Conservation (phyloP, 495 filamentous ascomycete genomes). For the Aspergillus steynii region DNA sequence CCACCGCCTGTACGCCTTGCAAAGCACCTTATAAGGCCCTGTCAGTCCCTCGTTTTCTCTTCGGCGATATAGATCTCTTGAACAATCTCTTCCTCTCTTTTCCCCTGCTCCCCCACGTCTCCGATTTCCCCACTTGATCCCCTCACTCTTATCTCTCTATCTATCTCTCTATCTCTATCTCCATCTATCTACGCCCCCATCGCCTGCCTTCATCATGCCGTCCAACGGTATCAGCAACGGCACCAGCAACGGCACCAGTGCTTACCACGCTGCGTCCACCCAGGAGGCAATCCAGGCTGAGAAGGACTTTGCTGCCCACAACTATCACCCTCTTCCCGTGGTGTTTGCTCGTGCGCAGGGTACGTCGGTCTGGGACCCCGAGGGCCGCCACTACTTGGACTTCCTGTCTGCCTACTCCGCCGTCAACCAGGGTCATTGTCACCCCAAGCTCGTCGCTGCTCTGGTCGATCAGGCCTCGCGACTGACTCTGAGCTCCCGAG, state of each 20-base stretch:
- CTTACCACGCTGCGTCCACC: slow-evolving; percentile 82
- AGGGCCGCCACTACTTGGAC: slow-evolving; percentile 95
- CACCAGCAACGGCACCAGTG: slow-evolving; percentile 40
- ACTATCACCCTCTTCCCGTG: slow-evolving; percentile 96
- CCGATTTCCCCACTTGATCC: neutral
- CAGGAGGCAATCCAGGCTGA: slow-evolving; percentile 76
- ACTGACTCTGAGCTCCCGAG: slow-evolving; percentile 89
- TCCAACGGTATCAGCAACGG: slow-evolving; percentile 41
- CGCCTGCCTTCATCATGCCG: slow-evolving; percentile 33
- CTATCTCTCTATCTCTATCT: too few relatives aligned
- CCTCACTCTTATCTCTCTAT: neutral
- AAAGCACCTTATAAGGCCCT: too few relatives aligned
- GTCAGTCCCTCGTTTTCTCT: slow-evolving; percentile 6
- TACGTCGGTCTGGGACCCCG: slow-evolving; percentile 92
- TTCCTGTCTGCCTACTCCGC: slow-evolving; percentile 97
- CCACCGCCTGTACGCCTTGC: neutral
- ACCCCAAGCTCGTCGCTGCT: slow-evolving; percentile 90
- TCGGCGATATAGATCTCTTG: slow-evolving; percentile 7
- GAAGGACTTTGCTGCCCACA: slow-evolving; percentile 87
- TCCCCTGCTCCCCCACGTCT: slow-evolving; percentile 4
- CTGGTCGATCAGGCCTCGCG: slow-evolving; percentile 87
- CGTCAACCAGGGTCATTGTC: slow-evolving; percentile 98
- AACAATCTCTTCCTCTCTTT: neutral
- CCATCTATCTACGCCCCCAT: too few relatives aligned
- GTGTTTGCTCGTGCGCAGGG: slow-evolving; percentile 84